phyloP scores from a whole-genome alignment of 1,284 basidiomycete species.

The Fomitiporia mediterranea region DNA sequence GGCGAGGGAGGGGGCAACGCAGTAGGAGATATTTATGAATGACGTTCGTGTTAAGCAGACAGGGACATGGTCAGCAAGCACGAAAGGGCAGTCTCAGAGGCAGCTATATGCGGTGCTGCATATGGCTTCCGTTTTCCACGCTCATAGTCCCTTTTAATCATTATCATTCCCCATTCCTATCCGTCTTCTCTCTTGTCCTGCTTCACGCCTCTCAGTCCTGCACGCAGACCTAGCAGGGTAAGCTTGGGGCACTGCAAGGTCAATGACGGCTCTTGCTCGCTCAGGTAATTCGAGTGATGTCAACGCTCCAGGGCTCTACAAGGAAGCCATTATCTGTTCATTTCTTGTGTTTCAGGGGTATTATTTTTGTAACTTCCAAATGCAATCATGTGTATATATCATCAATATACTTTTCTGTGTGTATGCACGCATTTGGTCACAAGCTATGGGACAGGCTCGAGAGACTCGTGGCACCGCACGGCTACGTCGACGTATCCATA shows the following conservation, averaged over 20 bases:
- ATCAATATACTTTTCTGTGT: too few species aligned
- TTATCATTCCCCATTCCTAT: neutral
- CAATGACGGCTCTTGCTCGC: too few species aligned
- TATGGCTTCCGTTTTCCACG: neutral
- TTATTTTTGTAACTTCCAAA: neutral
- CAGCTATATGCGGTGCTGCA: constrained; percentile 17
- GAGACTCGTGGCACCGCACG: too few species aligned
- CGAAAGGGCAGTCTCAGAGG: constrained; percentile 3
- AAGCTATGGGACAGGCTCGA: too few species aligned
- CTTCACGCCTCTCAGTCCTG: neutral
- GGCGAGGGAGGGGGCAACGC: neutral
- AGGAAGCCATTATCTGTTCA: too few species aligned
- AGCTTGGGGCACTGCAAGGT: too few species aligned
- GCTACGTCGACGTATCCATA: neutral
- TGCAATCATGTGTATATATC: too few species aligned
- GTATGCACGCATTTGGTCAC: neutral
- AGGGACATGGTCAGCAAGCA: neutral
- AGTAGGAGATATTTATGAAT: neutral
- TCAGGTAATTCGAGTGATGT: too few species aligned
- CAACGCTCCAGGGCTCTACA: too few species aligned
- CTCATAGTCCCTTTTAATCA: neutral
- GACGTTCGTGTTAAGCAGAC: neutral
- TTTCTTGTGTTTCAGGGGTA: neutral
- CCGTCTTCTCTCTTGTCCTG: neutral
- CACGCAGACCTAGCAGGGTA: too few species aligned